These are phyloP conservation scores for Microbotryomycetes sp. DNA, from an alignment of 1,284 basidiomycete genomes.

Conservation along the genomic window DNA sequence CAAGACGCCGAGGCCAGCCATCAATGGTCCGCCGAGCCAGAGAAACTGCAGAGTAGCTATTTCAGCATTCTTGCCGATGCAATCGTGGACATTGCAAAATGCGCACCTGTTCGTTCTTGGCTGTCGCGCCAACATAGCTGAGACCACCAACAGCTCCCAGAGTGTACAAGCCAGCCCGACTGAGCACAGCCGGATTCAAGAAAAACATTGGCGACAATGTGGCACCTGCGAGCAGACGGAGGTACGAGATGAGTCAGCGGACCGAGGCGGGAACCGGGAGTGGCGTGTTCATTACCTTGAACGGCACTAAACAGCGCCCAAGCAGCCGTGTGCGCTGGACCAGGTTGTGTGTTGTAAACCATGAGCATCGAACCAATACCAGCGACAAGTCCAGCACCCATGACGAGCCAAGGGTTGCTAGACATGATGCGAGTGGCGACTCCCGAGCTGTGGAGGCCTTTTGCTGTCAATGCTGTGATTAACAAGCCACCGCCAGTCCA, in stretches of 20 bases:
- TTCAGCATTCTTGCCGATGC: too few relatives aligned
- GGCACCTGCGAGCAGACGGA: too few relatives aligned
- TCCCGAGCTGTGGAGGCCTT: constrained; percentile 68
- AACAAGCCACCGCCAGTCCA: constrained; percentile 76
- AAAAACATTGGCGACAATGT: constrained; percentile 78
- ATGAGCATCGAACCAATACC: constrained; percentile 54
- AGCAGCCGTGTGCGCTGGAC: constrained; percentile 62
- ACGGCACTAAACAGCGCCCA: constrained; percentile 43
- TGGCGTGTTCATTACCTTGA: neutral
- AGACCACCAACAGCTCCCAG: constrained; percentile 71
- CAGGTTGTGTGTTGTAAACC: constrained; percentile 64
- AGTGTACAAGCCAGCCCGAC: constrained; percentile 84
- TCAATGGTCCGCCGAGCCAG: constrained; percentile 39
- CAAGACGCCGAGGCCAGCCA: constrained; percentile 76
- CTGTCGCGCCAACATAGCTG: constrained; percentile 82
- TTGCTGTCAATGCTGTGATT: constrained; percentile 65
- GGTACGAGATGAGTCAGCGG: too few relatives aligned
- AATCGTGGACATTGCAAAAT: neutral
- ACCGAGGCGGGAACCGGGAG: too few relatives aligned
- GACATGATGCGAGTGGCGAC: constrained; percentile 71
- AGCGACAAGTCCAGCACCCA: constrained; percentile 67
- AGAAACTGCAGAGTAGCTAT: neutral
- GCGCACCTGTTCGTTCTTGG: constrained; percentile 61
- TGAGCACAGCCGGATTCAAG: constrained; percentile 73
- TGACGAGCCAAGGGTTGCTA: constrained; percentile 75